phyloP scores from a whole-genome alignment of 2,329 filamentous ascomycete species.

The Alternaria brassicicola region DNA sequence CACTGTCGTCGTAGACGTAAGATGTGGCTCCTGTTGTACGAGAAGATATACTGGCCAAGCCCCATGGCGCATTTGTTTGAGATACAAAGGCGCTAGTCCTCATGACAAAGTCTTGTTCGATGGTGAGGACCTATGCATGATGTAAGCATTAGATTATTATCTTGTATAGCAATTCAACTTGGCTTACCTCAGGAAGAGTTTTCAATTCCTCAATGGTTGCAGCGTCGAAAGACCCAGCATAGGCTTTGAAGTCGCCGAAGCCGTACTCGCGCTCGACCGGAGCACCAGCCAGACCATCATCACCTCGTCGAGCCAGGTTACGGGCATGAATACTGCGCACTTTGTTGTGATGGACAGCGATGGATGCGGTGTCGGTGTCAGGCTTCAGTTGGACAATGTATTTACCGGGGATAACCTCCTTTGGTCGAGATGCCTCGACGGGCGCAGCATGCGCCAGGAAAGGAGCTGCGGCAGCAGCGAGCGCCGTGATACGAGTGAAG shows the following conservation, averaged over 20 bases:
- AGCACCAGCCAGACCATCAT: constrained; percentile 18
- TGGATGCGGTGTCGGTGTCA: constrained; percentile 31
- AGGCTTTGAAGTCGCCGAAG: constrained; percentile 42
- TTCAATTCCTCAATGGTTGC: constrained; percentile 40
- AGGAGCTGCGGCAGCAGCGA: constrained; percentile 31
- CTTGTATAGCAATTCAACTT: background rate
- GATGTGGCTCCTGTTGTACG: constrained; percentile 19
- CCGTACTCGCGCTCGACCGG: constrained; percentile 37
- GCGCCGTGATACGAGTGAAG: constrained; percentile 32
- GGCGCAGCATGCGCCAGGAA: constrained; percentile 34
- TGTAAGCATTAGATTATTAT: background rate
- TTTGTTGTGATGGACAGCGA: constrained; percentile 33
- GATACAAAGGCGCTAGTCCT: constrained; percentile 27
- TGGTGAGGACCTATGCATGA: constrained; percentile 12
- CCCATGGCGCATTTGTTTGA: constrained; percentile 34
- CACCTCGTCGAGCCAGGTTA: constrained; percentile 31
- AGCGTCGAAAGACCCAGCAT: constrained; percentile 39
- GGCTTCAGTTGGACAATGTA: constrained; percentile 54
- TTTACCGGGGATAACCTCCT: constrained; percentile 45
- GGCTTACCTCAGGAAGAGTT: constrained; percentile 32
- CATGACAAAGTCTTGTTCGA: constrained; percentile 40
- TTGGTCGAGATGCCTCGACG: constrained; percentile 6
- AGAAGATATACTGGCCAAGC: constrained; percentile 40
- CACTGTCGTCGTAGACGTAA: constrained; percentile 37
- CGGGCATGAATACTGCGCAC: constrained; percentile 40